Percentiles rank a stretch among this genome's conserved stretches.
phyloP scores from a whole-genome alignment of 441 rosid genomes.

The Brassica balearica region DNA sequence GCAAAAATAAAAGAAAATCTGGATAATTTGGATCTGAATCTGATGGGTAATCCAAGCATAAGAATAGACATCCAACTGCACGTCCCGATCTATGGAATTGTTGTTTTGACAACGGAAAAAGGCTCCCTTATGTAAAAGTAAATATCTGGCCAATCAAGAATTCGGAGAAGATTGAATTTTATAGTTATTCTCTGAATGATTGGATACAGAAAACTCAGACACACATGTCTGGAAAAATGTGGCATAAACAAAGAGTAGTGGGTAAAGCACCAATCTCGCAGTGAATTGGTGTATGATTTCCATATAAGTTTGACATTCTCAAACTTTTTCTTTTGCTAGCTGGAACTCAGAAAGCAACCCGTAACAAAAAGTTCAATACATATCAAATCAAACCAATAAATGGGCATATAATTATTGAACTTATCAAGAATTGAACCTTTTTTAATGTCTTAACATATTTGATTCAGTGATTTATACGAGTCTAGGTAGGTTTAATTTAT shows the following conservation, averaged over 20 bases:
- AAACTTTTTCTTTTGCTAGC: slow-evolving; percentile 26
- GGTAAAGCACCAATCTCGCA: slow-evolving; percentile 41
- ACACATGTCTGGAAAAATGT: neutral
- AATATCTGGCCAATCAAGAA: neutral
- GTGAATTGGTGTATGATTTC: slow-evolving; percentile 22
- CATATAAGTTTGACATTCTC: slow-evolving; percentile 16
- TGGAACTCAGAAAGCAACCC: slow-evolving; percentile 22
- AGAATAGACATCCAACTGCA: too few species aligned
- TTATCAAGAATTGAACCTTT: neutral
- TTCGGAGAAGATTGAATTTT: neutral
- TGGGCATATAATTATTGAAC: neutral
- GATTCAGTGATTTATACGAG: neutral
- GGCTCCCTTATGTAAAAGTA: neutral
- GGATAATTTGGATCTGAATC: too few species aligned
- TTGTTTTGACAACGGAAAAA: too few species aligned
- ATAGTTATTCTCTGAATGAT: neutral
- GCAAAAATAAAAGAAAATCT: too few species aligned
- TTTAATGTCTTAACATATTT: neutral
- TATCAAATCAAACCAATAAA: neutral
- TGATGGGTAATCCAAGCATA: too few species aligned
- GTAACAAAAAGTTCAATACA: neutral
- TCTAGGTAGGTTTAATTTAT: neutral
- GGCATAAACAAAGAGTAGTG: slow-evolving; percentile 15
- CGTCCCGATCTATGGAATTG: too few species aligned
- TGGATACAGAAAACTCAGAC: neutral